A percentile compares a stretch with the other conserved stretches of the same genome.
These are phyloP conservation scores for Monilinia fructigena DNA, from an alignment of 2,329 filamentous ascomycete genomes.

Conservation along the genomic window DNA sequence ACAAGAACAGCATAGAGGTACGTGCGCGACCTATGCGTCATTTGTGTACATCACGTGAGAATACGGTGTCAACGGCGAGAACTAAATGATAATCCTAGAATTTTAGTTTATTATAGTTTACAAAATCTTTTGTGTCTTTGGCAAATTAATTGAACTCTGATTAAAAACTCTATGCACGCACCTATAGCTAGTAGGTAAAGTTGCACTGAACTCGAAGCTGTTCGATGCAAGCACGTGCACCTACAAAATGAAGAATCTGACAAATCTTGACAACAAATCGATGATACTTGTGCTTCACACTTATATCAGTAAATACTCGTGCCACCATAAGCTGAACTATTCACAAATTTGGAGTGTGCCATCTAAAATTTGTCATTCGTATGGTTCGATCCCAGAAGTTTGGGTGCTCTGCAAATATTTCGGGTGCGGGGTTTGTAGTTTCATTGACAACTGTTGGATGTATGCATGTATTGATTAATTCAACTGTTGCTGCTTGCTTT, in stretches of 20 bases:
- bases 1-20: background rate
- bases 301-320: background rate
- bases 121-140: fast-evolving
- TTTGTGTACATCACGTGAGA: background rate
- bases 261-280: background rate
- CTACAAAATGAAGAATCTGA: too few species aligned
- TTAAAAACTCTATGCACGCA: background rate
- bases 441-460: background rate
- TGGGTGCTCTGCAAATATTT: background rate
- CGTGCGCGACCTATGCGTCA: background rate
- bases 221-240: background rate
- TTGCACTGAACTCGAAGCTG: background rate
- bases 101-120: background rate
- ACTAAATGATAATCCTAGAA: too few species aligned
- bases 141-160: background rate
- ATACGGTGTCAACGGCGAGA: background rate
- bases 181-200: too few species aligned
- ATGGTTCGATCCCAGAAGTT: background rate
- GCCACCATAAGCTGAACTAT: background rate
- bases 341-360: background rate
- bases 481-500: too few species aligned
- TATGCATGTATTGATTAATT: background rate
- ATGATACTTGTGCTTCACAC: too few species aligned
- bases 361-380: background rate
- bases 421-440: background rate